Conservation (phyloP, 163 green algal genomes). For the Volvox carteri region DNA sequence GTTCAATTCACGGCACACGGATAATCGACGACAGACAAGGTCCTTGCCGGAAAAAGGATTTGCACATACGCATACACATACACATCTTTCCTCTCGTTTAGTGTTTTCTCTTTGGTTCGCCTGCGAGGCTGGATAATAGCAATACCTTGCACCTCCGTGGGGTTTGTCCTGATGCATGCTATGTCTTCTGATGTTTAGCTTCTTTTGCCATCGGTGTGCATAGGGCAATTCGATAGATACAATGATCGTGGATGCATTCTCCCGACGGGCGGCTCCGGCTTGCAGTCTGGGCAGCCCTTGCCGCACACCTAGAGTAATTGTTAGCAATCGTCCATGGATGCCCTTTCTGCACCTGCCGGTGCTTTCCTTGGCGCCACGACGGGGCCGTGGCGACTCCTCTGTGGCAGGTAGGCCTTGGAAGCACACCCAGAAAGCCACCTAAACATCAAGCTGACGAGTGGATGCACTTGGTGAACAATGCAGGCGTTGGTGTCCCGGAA, state of each 20-base stretch:
- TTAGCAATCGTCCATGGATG: not conserved
- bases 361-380: not conserved
- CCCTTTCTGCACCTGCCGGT: not conserved
- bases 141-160: no score
- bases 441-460: not conserved
- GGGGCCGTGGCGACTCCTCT: not conserved
- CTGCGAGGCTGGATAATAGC: no score
- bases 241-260: not conserved
- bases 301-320: no score
- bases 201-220: not conserved
- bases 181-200: not conserved
- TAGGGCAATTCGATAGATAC: not conserved
- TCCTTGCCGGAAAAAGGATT: no score
- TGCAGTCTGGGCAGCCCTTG: slow-evolving; percentile 9
- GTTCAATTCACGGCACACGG: no score
- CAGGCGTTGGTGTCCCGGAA: slow-evolving; percentile 1
- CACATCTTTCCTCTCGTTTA: no score
- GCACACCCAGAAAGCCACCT: not conserved
- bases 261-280: slow-evolving; percentile 19
- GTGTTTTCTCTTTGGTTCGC: no score
- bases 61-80: no score
- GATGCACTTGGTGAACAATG: not conserved
- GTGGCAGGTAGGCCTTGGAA: not conserved
- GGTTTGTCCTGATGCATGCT: no score
- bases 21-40: no score